These are phyloP conservation scores for Hysterium pulicare DNA, from an alignment of 2,329 filamentous ascomycete genomes.

Conservation along the genomic window DNA sequence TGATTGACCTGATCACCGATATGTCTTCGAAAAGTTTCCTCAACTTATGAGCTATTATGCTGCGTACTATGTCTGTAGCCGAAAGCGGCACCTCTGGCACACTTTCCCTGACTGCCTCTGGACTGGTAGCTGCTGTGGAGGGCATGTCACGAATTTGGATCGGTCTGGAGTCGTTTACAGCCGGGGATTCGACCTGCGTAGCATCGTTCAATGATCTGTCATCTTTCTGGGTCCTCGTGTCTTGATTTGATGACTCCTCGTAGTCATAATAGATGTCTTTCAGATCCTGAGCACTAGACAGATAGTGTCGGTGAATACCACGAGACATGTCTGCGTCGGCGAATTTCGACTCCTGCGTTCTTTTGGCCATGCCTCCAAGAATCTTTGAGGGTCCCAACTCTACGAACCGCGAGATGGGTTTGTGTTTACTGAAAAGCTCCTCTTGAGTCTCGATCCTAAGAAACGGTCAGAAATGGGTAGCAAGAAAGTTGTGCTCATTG, in stretches of 20 bases:
- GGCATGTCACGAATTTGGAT: too few relatives aligned
- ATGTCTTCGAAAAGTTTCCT: conserved; percentile 2
- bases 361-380: conserved; percentile 4
- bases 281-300: neutral
- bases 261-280: neutral
- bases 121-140: too few relatives aligned
- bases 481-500: neutral
- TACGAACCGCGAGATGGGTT: neutral
- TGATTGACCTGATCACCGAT: neutral
- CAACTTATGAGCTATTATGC: neutral
- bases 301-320: neutral
- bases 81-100: neutral
- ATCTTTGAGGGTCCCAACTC: conserved; percentile 4
- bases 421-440: neutral
- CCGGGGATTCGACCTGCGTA: too few relatives aligned
- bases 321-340: neutral
- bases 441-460: conserved; percentile 8
- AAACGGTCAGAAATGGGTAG: neutral
- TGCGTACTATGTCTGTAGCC: neutral
- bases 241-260: neutral
- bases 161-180: neutral
- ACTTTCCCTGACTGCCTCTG: too few relatives aligned
- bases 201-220: too few relatives aligned
- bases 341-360: neutral
- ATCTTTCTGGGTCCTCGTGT: neutral